phyloP scores from a whole-genome alignment of 495 filamentous ascomycete genomes.

The Halenospora varia region DNA sequence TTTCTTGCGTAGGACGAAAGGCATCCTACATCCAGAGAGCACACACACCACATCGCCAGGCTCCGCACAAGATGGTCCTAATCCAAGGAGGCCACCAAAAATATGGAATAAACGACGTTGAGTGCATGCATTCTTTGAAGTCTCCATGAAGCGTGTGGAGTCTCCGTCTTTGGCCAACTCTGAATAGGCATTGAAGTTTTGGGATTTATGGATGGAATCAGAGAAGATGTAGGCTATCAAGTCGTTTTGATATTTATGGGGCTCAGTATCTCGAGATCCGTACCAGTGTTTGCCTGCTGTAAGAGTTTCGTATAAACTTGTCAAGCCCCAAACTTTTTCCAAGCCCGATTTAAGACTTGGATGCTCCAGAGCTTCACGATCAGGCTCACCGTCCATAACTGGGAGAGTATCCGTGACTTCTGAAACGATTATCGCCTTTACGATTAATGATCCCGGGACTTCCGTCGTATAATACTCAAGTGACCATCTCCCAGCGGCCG shows the following conservation, averaged over 20 bases:
- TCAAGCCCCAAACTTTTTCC: not conserved
- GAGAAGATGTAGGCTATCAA: not conserved
- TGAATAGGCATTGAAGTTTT: not conserved
- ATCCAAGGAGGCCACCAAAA: not conserved
- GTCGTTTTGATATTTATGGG: not conserved
- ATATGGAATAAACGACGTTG: not conserved
- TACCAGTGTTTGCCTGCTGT: conserved; percentile 18
- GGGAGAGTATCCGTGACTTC: not conserved
- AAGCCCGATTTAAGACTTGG: not conserved
- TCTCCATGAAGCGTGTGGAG: not conserved
- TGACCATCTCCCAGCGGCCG: not conserved
- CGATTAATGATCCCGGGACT: not conserved
- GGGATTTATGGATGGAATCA: not conserved
- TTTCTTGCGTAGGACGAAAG: not conserved
- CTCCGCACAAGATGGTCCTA: not conserved
- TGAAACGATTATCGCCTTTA: not conserved
- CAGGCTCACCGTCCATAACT: not conserved
- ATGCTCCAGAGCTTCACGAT: not conserved
- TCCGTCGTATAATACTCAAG: not conserved
- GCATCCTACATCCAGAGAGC: not conserved
- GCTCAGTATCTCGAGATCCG: not conserved
- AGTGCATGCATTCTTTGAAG: not conserved
- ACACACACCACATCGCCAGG: not conserved
- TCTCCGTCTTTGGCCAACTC: not conserved
- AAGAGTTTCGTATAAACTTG: conserved; percentile 4